Evolutionary conservation across 495 filamentous ascomycete species (phyloP).

Genomic region (Talaromyces wortmannii): DNA sequence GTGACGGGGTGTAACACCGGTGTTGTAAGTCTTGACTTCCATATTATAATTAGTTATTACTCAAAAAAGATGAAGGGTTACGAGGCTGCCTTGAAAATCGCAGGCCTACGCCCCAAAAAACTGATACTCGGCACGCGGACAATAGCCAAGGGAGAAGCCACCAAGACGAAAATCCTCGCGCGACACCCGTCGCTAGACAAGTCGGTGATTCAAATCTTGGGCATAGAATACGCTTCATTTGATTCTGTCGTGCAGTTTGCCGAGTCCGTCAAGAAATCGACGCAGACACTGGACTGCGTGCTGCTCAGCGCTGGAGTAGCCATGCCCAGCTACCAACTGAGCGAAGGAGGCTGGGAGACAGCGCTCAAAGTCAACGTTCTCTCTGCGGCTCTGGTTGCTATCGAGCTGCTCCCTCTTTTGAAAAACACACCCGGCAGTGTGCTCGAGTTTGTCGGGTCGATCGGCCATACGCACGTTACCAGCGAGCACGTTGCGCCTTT

Average conservation of each 20-base stretch:
- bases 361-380: constrained; percentile 1
- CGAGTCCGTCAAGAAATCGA: neutral
- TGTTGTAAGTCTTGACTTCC: neutral
- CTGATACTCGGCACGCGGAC: constrained; percentile 13
- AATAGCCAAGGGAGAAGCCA: constrained; percentile 3
- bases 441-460: neutral
- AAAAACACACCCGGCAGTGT: neutral
- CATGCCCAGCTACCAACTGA: neutral
- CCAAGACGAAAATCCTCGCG: constrained; percentile 2
- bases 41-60: neutral
- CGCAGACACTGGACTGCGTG: neutral
- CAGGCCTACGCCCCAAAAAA: constrained; percentile 3
- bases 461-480: neutral
- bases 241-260: neutral
- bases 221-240: constrained; percentile 1
- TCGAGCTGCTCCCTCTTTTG: neutral
- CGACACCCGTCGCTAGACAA: neutral
- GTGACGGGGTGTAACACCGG: constrained; percentile 17
- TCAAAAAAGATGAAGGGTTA: constrained; percentile 2
- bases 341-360: neutral
- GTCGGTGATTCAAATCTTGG: neutral
- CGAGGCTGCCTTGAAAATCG: constrained; percentile 11
- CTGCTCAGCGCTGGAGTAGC: neutral
- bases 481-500: neutral
- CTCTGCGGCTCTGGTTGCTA: neutral